Conservation (phyloP, 306 rosid genomes). For the Inga oerstediana region DNA sequence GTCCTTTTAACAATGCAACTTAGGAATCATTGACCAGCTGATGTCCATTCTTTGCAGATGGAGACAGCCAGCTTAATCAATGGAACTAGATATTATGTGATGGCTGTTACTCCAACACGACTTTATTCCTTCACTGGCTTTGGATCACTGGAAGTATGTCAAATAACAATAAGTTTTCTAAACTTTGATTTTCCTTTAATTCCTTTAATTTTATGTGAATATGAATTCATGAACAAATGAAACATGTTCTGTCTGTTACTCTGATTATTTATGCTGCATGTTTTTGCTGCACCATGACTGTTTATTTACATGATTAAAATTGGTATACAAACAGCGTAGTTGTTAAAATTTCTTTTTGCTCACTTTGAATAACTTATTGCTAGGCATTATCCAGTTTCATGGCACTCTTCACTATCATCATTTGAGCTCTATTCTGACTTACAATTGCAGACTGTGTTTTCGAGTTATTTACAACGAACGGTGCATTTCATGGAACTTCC, state of each 20-base stretch:
- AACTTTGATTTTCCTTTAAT: neutral
- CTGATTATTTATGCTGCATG: slow-evolving; percentile 17
- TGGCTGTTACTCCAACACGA: slow-evolving; percentile 97
- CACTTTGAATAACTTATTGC: slow-evolving; percentile 25
- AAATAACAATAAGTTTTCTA: slow-evolving; percentile 19
- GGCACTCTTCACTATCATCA: slow-evolving; percentile 19
- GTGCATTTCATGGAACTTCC: slow-evolving; percentile 99
- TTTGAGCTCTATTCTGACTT: slow-evolving; percentile 29
- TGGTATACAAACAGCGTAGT: neutral
- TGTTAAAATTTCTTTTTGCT: neutral
- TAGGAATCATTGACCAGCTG: slow-evolving; percentile 36
- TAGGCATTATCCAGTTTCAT: slow-evolving; percentile 12
- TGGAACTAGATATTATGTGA: slow-evolving; percentile 90
- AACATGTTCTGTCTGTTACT: neutral
- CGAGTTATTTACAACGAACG: slow-evolving; percentile 77
- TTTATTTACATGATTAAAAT: slow-evolving; percentile 29
- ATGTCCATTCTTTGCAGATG: slow-evolving; percentile 64
- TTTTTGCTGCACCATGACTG: slow-evolving; percentile 6
- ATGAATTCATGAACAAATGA: slow-evolving; percentile 18
- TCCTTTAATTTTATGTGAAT: neutral
- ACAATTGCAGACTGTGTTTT: slow-evolving; percentile 71
- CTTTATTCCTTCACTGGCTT: slow-evolving; percentile 89
- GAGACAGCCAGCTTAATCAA: slow-evolving; percentile 73
- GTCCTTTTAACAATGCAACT: neutral
- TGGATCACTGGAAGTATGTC: slow-evolving; percentile 82